A percentile compares a stretch with the other conserved stretches of the same genome.
phyloP scores from a whole-genome alignment of 1,284 basidiomycete genomes.

The Trichosporon sp. region DNA sequence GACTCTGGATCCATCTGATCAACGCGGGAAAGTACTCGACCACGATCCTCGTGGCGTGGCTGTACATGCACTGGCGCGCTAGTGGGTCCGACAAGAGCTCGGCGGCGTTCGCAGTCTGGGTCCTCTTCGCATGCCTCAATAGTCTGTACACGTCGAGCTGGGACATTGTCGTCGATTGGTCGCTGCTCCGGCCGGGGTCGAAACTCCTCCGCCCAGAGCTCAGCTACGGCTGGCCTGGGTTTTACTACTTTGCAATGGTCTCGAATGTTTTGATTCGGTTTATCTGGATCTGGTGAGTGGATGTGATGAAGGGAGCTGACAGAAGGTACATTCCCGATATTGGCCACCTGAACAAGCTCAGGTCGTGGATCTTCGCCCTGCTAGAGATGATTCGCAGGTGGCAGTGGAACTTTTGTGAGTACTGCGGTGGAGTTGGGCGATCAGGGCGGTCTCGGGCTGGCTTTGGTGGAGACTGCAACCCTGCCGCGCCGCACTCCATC shows the following conservation, averaged over 20 bases:
- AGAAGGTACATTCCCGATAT: conserved; percentile 58
- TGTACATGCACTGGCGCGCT: conserved; percentile 69
- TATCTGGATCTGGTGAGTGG: conserved; percentile 59
- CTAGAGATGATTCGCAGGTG: conserved; percentile 74
- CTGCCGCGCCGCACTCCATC: no score
- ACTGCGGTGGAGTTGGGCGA: no score
- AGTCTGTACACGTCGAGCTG: conserved; percentile 69
- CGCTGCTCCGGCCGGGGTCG: conserved; percentile 61
- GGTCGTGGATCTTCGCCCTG: conserved; percentile 64
- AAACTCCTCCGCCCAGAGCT: conserved; percentile 70
- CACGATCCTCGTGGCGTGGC: conserved; percentile 60
- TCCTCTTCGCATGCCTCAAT: conserved; percentile 58
- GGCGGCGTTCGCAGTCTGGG: conserved; percentile 58
- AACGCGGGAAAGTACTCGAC: conserved; percentile 76
- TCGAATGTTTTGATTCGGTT: conserved; percentile 72
- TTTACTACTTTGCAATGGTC: conserved; percentile 52
- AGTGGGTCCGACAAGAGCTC: conserved; percentile 50
- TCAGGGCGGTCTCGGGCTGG: no score
- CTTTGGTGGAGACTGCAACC: no score
- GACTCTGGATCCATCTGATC: conserved; percentile 68
- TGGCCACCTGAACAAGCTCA: conserved; percentile 54
- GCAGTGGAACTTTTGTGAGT: conserved; percentile 88
- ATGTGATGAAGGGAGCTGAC: neutral
- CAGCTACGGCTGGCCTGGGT: conserved; percentile 56
- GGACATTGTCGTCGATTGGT: conserved; percentile 58